Evolutionary conservation across 2,329 filamentous ascomycete species (phyloP), one percentile per base, ranked within the genome.

Genomic region (Ophiocordyceps unilateralis): DNA sequence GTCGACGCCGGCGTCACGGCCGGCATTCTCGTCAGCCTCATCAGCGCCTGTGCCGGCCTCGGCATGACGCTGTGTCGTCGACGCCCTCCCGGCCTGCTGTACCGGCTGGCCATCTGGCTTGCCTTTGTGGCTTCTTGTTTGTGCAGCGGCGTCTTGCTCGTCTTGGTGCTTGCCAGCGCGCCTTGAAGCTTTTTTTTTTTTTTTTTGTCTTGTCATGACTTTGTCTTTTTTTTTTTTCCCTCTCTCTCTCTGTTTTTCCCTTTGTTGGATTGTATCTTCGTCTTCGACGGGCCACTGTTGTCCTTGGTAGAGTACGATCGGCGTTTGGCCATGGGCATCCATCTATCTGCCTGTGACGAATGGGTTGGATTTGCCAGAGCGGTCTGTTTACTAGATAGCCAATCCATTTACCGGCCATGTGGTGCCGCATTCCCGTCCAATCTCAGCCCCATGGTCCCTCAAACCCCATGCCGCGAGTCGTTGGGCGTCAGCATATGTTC

Each of bases 1-100:
- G 83, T 89, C 4, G 81, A 88, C 51, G 74, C 74, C 0, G 83
- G 78, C 9, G 80, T 83, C 2, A 68, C 83, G 1, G 66, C 84
- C 36, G 83, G 81, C 10, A 76, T 81, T 15, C 68, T 83, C 26
- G 67, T 74, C 24, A 83, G 78, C 48, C 56, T 87, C 36, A 68
- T 77, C 46, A 77, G 77, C 51, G 75, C 74, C 1, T 73, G 76
- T 40, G 64, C 71, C 12, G 81, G 70, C 1, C 64, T 84, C 7
- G 74, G 70, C 28, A 68, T 72, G 55, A 69, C 74, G 48, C 55
- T 79, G 12, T 70, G 71, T 41, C 66, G 75, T 63, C 36, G 67
- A 70, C 41, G 55, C 52, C 14, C 50, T 72, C 9, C 53, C 63
- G 4, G 53, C 67, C 43, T 34, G 32, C 40, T 63, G 20, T 66